Evolutionary conservation across 1,139 yeast species (phyloP), one percentile per base, ranked within the genome.

Genomic region (Pichia sp.): DNA sequence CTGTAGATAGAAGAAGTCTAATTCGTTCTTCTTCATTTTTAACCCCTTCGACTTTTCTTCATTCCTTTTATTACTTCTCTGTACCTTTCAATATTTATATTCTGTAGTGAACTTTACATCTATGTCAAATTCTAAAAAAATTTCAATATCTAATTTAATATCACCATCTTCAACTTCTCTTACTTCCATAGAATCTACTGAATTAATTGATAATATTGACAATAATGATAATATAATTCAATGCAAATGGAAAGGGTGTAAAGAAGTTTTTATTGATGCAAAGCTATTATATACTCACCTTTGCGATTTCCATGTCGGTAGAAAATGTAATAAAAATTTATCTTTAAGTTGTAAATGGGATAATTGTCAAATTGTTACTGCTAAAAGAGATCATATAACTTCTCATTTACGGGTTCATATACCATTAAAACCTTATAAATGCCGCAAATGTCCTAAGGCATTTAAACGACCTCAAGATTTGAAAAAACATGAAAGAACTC

Each of bases 391-490:
- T 66, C 98, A 92, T 64, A 87, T 92, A 51, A 89, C 97, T 2
- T 86, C 96, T 3, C 98, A 92, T 64, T 71, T 90, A 56, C 74
- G 97, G 53, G 97, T 92, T 25, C 98, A 92, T 62, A 90, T 92
- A 29, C 96, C 97, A 1, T 71, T 89, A 61, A 90, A 89, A 66
- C 97, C 97, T 5, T 89, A 76, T 71, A 78, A 73, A 51, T 92
- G 98, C 67, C 74, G 76, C 22, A 66, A 73, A 43, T 92, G 98
- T 67, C 69, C 78, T 30, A 89, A 89, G 70, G 76, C 78, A 51
- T 92, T 92, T 69, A 90, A 92, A 70, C 76, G 98, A 59, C 97
- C 97, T 9, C 98, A 90, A 66, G 98, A 90, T 70, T 74, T 92
- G 69, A 90, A 90, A 73, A 92, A 92, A 64, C 98, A 90, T 66